Evolutionary conservation across 2,329 filamentous ascomycete genomes (phyloP).

Genomic region (Cadophora luteo-olivacea): DNA sequence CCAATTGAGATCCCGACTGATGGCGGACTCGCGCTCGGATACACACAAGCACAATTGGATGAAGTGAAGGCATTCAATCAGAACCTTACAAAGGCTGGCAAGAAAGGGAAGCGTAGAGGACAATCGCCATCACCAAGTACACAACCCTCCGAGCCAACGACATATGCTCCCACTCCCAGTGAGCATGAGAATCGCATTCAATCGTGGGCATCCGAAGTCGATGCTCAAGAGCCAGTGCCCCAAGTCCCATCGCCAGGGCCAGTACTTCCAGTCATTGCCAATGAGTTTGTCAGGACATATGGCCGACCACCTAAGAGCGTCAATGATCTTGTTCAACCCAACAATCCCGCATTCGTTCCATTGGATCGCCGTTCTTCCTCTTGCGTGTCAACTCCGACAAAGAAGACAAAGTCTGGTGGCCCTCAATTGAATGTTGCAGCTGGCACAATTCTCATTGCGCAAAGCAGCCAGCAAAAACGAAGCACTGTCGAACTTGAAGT

Average conservation of each 20-base stretch:
- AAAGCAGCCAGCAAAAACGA: slow-evolving; percentile 9
- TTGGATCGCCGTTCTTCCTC: slow-evolving; percentile 19
- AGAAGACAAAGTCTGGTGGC: slow-evolving; percentile 6
- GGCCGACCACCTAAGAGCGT: slow-evolving; percentile 23
- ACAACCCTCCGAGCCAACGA: background rate
- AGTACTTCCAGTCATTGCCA: slow-evolving; percentile 17
- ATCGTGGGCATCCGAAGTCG: slow-evolving; percentile 32
- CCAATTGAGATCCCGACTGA: slow-evolving; percentile 14
- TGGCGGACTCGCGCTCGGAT: slow-evolving; percentile 30
- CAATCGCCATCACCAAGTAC: slow-evolving; percentile 12
- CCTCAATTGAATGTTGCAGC: slow-evolving; percentile 21
- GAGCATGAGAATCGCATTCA: slow-evolving; percentile 30
- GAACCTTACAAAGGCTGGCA: slow-evolving; percentile 33
- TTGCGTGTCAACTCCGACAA: slow-evolving; percentile 13
- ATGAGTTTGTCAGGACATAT: slow-evolving; percentile 27
- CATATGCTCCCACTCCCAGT: slow-evolving; percentile 22
- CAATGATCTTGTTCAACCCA: slow-evolving; percentile 37
- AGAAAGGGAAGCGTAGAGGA: slow-evolving; percentile 24
- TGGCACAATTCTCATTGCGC: slow-evolving; percentile 28
- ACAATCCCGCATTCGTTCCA: slow-evolving; percentile 29
- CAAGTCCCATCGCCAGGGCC: background rate
- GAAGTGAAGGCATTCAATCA: slow-evolving; percentile 35
- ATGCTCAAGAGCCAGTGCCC: slow-evolving; percentile 18
- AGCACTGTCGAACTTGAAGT: slow-evolving; percentile 26
- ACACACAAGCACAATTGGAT: slow-evolving; percentile 35